Base-by-base conservation (phyloP, 2,329 filamentous ascomycete genomes). In the Hypoxylon sp. region DNA sequence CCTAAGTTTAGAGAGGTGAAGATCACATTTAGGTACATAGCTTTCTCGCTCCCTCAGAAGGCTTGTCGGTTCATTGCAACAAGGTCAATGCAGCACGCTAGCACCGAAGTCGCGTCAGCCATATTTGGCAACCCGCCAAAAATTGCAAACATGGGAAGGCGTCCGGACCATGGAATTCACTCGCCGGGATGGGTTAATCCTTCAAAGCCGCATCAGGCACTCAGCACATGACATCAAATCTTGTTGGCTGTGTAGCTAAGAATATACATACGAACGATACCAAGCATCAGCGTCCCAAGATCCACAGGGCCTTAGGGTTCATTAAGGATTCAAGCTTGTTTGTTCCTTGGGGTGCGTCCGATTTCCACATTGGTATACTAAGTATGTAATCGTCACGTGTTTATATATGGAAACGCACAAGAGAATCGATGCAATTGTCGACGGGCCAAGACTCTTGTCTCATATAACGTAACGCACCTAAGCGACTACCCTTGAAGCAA, bases 251-350 rank as follows among this genome's bases (percentile, higher is more conserved):
- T n/a, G n/a, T 9, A 30, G 28, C 20, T 45, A 51, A 53, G 46
- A 57, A 45, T 50, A 63, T 50, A n/a, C n/a, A 26, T 53, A 50
- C 46, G 48, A 51, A 53, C 24, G 26, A 56, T 52, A 50, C 44
- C 46, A 48, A 36, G 20, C 14, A 49, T 53, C n/a, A 50, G n/a
- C 26, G 36, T 33, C 32, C 40, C 33, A 36, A 28, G 22, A 32
- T 16, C 58, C 36, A 48, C 30, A 56, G 20, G 20, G 14, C 45
- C 11, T 54, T 40, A 55, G 36, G 36, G 24, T 42, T 42, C 55
- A 24, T 22, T 40, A 53, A 67, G 61, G 61, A 70, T 68, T 61
- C 55, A 70, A 68, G 65, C 59, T 70, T 68, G 56, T 66, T 64
- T 68, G 58, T 52, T 6, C 24, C 56, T 50, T 24, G 48, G 61